phyloP scores from a whole-genome alignment of 306 rosid genomes.

The Prunus dulcis region DNA sequence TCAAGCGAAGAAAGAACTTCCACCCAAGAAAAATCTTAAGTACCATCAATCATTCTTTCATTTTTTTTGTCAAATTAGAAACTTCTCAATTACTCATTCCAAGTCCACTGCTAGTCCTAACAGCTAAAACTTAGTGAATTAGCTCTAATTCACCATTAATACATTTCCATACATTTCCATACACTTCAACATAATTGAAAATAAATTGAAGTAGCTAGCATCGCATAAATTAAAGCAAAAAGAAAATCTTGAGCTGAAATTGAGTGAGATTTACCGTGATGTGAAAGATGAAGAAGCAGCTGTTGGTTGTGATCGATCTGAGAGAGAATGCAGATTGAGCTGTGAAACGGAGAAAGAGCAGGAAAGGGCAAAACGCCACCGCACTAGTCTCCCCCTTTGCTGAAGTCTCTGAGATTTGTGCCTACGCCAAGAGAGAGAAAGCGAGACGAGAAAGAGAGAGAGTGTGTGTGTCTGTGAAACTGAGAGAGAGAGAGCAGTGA shows the following conservation, averaged over 20 bases:
- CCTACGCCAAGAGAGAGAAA: constrained; percentile 20
- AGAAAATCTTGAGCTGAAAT: not conserved
- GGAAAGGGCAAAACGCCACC: constrained; percentile 8
- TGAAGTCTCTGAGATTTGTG: constrained; percentile 42
- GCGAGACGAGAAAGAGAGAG: not conserved
- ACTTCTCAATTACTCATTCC: not conserved
- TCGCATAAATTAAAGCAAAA: not conserved
- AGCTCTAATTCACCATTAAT: not conserved
- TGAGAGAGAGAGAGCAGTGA: not conserved
- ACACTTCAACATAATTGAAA: not conserved
- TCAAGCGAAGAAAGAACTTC: not conserved
- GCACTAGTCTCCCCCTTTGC: not conserved
- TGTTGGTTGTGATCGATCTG: constrained; percentile 13
- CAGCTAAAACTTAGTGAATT: not conserved
- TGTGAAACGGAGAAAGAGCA: not conserved
- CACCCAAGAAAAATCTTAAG: not conserved
- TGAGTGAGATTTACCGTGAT: not conserved
- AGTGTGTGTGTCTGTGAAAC: not conserved
- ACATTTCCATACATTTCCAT: not conserved
- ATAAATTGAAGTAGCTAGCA: not conserved
- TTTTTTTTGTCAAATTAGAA: not conserved
- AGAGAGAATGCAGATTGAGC: not conserved
- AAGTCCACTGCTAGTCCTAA: not conserved
- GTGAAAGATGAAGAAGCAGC: not conserved
- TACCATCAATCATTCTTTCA: not conserved